Conservation (phyloP, 345 rosid species). For the Geranium brycei region DNA sequence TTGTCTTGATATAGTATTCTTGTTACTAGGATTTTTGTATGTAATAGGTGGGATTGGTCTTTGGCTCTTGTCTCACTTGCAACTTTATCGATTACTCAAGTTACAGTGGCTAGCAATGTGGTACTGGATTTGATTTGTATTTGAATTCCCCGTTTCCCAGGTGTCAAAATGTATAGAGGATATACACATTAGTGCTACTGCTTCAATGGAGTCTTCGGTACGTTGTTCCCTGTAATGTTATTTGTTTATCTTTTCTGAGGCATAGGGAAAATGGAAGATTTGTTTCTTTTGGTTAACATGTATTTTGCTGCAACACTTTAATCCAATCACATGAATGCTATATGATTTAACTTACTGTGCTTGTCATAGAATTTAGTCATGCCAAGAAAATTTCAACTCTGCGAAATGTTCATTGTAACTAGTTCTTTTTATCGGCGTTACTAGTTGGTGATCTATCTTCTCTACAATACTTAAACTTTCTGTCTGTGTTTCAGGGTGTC, state of each 20-base stretch:
- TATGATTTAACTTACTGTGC: not conserved
- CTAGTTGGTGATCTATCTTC: not conserved
- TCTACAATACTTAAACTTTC: not conserved
- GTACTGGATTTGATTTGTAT: not conserved
- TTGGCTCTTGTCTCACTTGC: not conserved
- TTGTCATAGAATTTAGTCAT: not conserved
- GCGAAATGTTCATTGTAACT: too few relatives aligned
- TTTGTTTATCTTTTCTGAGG: not conserved
- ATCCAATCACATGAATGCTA: not conserved
- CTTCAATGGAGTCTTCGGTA: constrained; percentile 19
- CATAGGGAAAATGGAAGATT: not conserved
- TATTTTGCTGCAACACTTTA: not conserved
- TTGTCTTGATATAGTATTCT: not conserved
- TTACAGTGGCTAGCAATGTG: not conserved
- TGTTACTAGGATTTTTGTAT: not conserved
- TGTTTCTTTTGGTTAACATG: not conserved
- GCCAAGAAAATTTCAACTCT: not conserved
- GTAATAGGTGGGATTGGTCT: not conserved
- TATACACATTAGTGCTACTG: constrained; percentile 8
- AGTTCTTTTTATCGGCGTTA: not conserved
- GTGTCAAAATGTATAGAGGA: constrained; percentile 12
- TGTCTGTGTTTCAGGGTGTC: constrained; percentile 19
- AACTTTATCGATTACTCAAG: not conserved
- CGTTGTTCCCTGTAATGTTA: constrained; percentile 8
- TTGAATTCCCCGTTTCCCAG: not conserved